These are phyloP conservation scores for Exophiala spinifera DNA, from an alignment of 2,329 filamentous ascomycete genomes.

Conservation along the genomic window DNA sequence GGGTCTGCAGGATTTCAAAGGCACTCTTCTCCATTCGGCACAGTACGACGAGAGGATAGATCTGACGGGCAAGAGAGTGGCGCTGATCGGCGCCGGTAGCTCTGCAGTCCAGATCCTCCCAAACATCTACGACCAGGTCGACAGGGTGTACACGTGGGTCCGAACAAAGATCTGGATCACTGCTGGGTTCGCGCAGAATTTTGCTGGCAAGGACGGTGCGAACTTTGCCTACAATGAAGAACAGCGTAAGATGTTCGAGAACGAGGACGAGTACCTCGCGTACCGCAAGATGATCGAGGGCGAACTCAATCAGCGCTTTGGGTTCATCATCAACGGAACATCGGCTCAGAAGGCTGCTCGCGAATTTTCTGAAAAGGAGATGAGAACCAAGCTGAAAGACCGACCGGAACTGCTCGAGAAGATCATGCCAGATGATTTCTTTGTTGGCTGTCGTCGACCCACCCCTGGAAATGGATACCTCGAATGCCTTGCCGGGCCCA, in stretches of 20 bases:
- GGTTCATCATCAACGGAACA: constrained; percentile 19
- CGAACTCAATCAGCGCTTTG: constrained; percentile 24
- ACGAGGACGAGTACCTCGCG: constrained; percentile 20
- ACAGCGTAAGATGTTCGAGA: constrained; percentile 21
- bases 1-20: constrained; percentile 37
- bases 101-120: constrained; percentile 34
- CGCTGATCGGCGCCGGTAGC: constrained; percentile 29
- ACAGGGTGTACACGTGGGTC: constrained; percentile 32
- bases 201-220: constrained; percentile 26
- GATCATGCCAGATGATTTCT: constrained; percentile 29
- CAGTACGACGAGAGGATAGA: constrained; percentile 34
- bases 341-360: constrained; percentile 10
- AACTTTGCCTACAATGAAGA: constrained; percentile 25
- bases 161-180: constrained; percentile 34
- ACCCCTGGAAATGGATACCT: constrained; percentile 30
- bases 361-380: constrained; percentile 23
- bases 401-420: constrained; percentile 26
- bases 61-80: constrained; percentile 27
- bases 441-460: constrained; percentile 29
- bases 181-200: constrained; percentile 24
- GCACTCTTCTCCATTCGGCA: constrained; percentile 35
- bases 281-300: constrained; percentile 27
- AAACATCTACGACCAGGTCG: constrained; percentile 39
- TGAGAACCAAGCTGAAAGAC: constrained; percentile 27
- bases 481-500: constrained; percentile 17